Percentiles rank a stretch among this genome's conserved stretches.
Conservation (phyloP, 1,284 basidiomycete species). For the Cryptococcus jaspeensis region DNA sequence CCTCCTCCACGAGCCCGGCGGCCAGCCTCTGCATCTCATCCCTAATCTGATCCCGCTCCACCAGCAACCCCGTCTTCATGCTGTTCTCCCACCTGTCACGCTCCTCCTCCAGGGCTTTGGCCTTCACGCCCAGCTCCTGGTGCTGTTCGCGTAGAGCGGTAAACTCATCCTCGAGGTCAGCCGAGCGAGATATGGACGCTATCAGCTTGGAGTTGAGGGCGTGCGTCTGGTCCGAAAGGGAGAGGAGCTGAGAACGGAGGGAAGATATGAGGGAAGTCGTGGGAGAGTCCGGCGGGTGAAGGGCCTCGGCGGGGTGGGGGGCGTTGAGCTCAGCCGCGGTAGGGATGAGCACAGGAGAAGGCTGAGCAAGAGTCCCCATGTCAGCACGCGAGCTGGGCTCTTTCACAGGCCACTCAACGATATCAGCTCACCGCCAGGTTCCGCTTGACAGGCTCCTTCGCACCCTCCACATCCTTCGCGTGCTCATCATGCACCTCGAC, state of each 20-base stretch:
- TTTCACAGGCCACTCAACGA: no score
- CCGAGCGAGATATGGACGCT: conserved; percentile 83
- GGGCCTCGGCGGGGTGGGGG: conserved; percentile 28
- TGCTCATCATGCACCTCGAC: no score
- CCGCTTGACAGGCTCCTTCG: no score
- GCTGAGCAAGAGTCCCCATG: background rate
- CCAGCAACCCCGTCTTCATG: conserved; percentile 72
- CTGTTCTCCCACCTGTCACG: conserved; percentile 53
- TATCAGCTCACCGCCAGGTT: no score
- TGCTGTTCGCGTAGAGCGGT: conserved; percentile 56
- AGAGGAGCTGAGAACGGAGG: conserved; percentile 74
- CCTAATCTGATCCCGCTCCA: conserved; percentile 88
- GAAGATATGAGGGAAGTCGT: conserved; percentile 63
- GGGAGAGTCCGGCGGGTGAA: conserved; percentile 49
- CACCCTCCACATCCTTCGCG: no score
- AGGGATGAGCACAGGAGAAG: conserved; percentile 9
- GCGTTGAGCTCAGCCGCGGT: conserved; percentile 15
- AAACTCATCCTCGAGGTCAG: conserved; percentile 88
- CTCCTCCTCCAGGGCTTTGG: conserved; percentile 65
- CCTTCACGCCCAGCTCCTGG: conserved; percentile 62
- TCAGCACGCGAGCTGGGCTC: no score
- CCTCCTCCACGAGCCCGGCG: conserved; percentile 91
- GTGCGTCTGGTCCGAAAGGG: conserved; percentile 83
- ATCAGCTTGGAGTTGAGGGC: conserved; percentile 92
- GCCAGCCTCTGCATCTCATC: conserved; percentile 89